Conservation (phyloP, 2,329 filamentous ascomycete species). For the Alternaria ethzedia region DNA sequence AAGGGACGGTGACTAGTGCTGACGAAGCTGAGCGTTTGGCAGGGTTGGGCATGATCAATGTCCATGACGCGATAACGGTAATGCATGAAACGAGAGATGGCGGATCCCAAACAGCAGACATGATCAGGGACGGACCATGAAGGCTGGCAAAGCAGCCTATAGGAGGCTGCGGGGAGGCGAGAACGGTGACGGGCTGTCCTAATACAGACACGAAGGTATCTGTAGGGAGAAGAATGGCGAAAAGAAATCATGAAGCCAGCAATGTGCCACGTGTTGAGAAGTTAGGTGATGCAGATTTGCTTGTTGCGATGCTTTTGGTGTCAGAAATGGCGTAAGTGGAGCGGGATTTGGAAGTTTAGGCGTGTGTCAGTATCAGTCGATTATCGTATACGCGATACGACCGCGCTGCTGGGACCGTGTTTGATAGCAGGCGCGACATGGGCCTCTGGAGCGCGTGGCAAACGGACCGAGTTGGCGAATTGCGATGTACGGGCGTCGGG, state of each 20-base stretch:
- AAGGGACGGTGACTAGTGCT: slow-evolving; percentile 1
- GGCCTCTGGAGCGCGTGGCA: background rate
- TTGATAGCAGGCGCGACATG: background rate
- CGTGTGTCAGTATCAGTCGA: slow-evolving; percentile 1
- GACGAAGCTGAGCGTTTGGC: background rate
- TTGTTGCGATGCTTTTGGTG: slow-evolving; percentile 11
- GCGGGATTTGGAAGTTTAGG: background rate
- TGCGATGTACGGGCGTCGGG: background rate
- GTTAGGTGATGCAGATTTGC: background rate
- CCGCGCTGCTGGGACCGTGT: background rate
- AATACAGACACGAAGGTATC: background rate
- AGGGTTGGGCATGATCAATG: slow-evolving; percentile 10
- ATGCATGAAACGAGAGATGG: slow-evolving; percentile 35
- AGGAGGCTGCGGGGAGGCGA: background rate
- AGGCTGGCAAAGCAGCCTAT: background rate
- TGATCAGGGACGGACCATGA: slow-evolving; percentile 16
- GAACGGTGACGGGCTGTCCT: background rate
- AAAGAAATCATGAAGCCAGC: slow-evolving; percentile 1
- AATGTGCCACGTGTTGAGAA: background rate
- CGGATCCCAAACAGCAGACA: slow-evolving; percentile 12
- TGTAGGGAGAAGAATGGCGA: background rate
- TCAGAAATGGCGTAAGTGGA: background rate
- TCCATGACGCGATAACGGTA: slow-evolving; percentile 36
- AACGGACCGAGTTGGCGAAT: background rate
- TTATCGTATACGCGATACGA: background rate